A percentile compares a stretch with the other conserved stretches of the same genome.
These are phyloP conservation scores for Scutellaria minor DNA, from an alignment of 257 asterid genomes.

Conservation along the genomic window DNA sequence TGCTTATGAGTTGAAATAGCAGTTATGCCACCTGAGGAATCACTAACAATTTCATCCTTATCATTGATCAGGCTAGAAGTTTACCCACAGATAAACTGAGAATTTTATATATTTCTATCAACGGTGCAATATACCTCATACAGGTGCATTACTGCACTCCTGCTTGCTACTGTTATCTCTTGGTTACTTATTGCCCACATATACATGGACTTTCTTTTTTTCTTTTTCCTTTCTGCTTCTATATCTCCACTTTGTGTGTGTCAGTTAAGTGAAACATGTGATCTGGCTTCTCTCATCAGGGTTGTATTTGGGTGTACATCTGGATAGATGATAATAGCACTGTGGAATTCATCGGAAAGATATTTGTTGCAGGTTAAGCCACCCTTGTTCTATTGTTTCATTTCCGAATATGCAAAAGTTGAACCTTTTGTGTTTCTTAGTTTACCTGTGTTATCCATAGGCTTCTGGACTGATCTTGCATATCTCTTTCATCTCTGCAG, in stretches of 20 bases:
- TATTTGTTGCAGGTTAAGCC: constrained; percentile 80
- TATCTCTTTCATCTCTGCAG: constrained; percentile 58
- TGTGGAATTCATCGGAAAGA: constrained; percentile 76
- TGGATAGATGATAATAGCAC: constrained; percentile 73
- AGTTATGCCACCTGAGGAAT: constrained; percentile 25
- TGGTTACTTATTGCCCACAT: constrained; percentile 20
- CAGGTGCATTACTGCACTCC: constrained; percentile 61
- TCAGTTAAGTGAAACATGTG: constrained; percentile 23
- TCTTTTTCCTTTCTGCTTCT: constrained; percentile 27
- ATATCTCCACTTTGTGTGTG: background rate
- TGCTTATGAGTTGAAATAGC: constrained; percentile 34
- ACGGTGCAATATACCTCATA: constrained; percentile 69
- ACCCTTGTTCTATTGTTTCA: constrained; percentile 27
- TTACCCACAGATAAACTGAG: constrained; percentile 90
- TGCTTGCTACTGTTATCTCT: constrained; percentile 29
- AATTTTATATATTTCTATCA: constrained; percentile 62
- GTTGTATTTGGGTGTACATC: constrained; percentile 76
- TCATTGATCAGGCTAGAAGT: constrained; percentile 83
- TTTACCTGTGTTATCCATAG: constrained; percentile 5
- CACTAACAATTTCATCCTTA: constrained; percentile 39
- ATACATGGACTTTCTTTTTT: constrained; percentile 12
- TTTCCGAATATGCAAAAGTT: constrained; percentile 21
- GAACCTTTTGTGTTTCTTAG: constrained; percentile 30
- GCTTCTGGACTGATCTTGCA: constrained; percentile 35
- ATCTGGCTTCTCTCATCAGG: constrained; percentile 50